phyloP scores from a whole-genome alignment of 2,329 filamentous ascomycete genomes.

The Diplodia scrobiculata region DNA sequence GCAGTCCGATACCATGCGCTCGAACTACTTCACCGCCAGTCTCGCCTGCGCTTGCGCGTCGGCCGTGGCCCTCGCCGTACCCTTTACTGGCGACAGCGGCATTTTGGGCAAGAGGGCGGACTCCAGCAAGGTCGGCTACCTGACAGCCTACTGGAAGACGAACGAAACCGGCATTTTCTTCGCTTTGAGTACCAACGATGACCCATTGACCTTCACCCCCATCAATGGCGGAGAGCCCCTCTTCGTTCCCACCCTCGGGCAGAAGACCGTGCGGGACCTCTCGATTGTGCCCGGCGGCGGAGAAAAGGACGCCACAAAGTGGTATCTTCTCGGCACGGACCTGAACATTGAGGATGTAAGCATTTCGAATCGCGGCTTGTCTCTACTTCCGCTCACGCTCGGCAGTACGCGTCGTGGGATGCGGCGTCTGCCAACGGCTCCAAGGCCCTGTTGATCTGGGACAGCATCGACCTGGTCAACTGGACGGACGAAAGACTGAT shows the following conservation, averaged over 20 bases:
- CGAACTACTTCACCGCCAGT: neutral
- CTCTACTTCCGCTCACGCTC: conserved; percentile 3
- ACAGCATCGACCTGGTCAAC: conserved; percentile 29
- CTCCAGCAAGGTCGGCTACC: conserved; percentile 4
- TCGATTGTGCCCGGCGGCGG: conserved; percentile 24
- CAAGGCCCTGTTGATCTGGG: conserved; percentile 30
- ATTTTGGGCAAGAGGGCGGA: neutral
- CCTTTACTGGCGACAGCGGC: neutral
- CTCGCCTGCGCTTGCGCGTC: neutral
- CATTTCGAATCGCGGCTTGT: too few species aligned
- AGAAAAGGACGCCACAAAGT: conserved; percentile 28
- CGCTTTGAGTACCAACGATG: neutral
- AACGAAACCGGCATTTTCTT: conserved; percentile 10
- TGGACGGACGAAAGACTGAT: conserved; percentile 30
- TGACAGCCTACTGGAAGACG: conserved; percentile 12
- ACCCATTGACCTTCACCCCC: conserved; percentile 23
- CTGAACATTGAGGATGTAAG: neutral
- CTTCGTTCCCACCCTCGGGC: conserved; percentile 30
- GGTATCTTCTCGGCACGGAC: conserved; percentile 28
- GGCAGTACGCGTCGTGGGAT: conserved; percentile 30
- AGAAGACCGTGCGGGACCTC: conserved; percentile 31
- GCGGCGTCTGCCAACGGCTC: conserved; percentile 29
- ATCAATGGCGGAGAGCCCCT: conserved; percentile 30
- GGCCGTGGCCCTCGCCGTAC: neutral
- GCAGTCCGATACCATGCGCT: neutral